Evolutionary conservation across 768 basidiomycete species (phyloP).

Genomic region (Omphalotus guepiniiformis): DNA sequence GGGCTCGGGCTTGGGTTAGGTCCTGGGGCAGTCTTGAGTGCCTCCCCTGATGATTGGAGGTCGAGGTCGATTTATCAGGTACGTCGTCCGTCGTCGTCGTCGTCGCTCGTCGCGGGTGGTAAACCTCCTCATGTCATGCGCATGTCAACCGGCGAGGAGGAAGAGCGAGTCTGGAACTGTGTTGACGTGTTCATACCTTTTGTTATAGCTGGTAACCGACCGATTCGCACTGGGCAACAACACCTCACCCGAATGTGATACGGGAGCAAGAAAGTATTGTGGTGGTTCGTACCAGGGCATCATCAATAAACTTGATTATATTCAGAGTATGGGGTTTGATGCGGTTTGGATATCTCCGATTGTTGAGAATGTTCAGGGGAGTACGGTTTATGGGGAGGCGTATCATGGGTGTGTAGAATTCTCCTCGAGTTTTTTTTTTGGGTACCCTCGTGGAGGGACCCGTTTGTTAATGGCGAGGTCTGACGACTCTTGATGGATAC

Average conservation of each 20-base stretch:
- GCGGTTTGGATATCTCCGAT: conserved; percentile 78
- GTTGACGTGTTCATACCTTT: neutral
- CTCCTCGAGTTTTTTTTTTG: neutral
- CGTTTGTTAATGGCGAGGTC: neutral
- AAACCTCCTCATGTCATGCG: neutral
- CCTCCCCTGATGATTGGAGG: conserved; percentile 18
- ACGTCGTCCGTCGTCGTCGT: too few species aligned
- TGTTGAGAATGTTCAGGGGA: conserved; percentile 54
- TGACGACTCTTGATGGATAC: conserved; percentile 20
- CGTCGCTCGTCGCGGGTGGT: too few species aligned
- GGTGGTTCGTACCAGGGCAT: conserved; percentile 70
- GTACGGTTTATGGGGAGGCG: conserved; percentile 61
- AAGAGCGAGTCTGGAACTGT: neutral
- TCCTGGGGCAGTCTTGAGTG: neutral
- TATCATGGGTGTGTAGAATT: conserved; percentile 62
- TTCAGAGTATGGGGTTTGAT: conserved; percentile 69
- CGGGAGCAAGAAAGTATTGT: conserved; percentile 55
- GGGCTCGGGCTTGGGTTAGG: neutral
- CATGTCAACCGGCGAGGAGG: neutral
- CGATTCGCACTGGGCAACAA: conserved; percentile 55
- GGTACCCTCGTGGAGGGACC: neutral
- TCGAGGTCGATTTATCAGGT: conserved; percentile 25
- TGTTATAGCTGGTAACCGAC: conserved; percentile 53
- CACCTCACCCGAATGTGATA: conserved; percentile 46
- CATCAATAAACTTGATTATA: conserved; percentile 66